Evolutionary conservation across 805 yeast species (phyloP), one percentile per base, ranked within the genome.

Genomic region (Vanderwaltozyma verrucispora): DNA sequence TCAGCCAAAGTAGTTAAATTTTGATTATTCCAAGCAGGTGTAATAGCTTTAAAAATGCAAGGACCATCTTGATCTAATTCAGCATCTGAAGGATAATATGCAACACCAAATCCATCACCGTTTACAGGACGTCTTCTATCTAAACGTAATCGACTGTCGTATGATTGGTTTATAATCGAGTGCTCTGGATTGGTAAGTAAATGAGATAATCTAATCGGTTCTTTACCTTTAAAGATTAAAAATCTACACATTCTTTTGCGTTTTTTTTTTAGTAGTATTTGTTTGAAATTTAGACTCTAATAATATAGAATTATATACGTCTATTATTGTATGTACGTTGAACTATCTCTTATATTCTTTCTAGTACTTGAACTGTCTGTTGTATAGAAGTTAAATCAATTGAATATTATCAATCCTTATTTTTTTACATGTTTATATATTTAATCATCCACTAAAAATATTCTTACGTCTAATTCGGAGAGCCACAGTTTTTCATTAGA

Each of bases 31-130:
- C 98, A 92, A 1, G 96, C 94, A 0, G 98, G 98, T 0, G 98
- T 92, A 33, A 88, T 92, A 11, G 97, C 97, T 49, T 86, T 79
- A 65, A 84, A 92, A 2, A 87, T 72, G 60, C 97, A 92, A 19
- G 98, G 97, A 2, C 86, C 83, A 30, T 75, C 74, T 10, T 55
- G 45, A 28, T 71, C 74, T 15, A 72, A 60, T 33, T 74, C 78
- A 9, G 63, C 63, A 32, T 74, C 81, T n/a, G 64, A 50, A 3
- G 77, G 69, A 54, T 92, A 92, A 62, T 92, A 92, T 1, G 97
- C 97, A 17, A 92, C 89, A 2, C 98, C 98, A 59, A 92, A 92
- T 1, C 98, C 98, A 60, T 92, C 98, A 30, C 98, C 98, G 57
- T 92, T 92, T 48, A 92, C 85, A 2, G 98, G 97, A 36, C 95